These are phyloP conservation scores for Gossypium mustelinum DNA, from an alignment of 345 rosid genomes.

Conservation along the genomic window DNA sequence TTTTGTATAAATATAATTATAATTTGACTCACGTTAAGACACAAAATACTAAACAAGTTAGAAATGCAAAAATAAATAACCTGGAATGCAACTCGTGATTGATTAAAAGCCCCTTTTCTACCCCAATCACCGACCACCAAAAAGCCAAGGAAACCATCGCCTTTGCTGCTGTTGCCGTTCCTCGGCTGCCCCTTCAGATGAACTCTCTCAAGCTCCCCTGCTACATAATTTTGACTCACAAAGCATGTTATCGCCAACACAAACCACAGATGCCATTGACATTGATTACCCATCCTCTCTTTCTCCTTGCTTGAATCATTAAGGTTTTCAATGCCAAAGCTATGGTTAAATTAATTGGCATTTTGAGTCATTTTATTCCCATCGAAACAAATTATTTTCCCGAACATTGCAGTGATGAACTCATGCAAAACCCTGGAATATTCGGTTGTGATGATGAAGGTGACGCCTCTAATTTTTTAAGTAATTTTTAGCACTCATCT, in stretches of 20 bases:
- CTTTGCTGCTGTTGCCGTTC: conserved; percentile 19
- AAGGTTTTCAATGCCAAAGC: not conserved
- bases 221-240: not conserved
- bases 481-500: not conserved
- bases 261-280: not conserved
- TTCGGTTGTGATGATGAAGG: not conserved
- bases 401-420: not conserved
- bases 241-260: conserved; percentile 10
- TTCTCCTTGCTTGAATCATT: not conserved
- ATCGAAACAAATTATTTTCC: not conserved
- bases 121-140: conserved; percentile 73
- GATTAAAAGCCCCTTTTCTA: conserved; percentile 63
- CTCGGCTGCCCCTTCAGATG: conserved; percentile 35
- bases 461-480: not conserved
- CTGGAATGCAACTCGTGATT: conserved; percentile 64
- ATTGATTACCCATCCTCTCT: not conserved
- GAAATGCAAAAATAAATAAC: conserved; percentile 16
- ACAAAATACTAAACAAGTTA: no score
- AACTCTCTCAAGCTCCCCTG: conserved; percentile 42
- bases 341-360: not conserved
- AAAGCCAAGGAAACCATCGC: conserved; percentile 28
- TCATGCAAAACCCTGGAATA: not conserved
- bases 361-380: not conserved
- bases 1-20: no score
- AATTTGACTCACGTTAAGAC: no score